Percentiles rank a stretch among this genome's conserved stretches.
Evolutionary conservation across 2,329 filamentous ascomycete species (phyloP).

Genomic region (Botrytis aclada): DNA sequence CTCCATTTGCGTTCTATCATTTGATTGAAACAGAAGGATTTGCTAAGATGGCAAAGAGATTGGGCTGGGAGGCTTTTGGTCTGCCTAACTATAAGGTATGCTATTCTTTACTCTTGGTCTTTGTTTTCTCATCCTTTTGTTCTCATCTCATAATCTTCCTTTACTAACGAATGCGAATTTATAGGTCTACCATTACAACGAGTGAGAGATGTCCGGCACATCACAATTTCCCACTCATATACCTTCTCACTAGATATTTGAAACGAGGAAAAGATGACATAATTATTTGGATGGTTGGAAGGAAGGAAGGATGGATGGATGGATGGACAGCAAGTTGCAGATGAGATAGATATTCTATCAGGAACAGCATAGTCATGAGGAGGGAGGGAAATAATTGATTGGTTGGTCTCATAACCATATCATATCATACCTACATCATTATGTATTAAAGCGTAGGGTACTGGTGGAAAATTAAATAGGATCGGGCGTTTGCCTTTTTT

Average conservation of each 20-base stretch:
- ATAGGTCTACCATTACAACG: slow-evolving; percentile 87
- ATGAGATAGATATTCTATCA: neutral
- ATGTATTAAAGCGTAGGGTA: neutral
- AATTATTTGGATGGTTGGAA: slow-evolving; percentile 11
- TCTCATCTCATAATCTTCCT: neutral
- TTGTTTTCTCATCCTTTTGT: neutral
- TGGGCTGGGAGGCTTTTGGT: slow-evolving; percentile 85
- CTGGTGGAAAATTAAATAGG: neutral
- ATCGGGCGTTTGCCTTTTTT: neutral
- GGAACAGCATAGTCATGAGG: neutral
- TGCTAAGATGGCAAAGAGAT: slow-evolving; percentile 87
- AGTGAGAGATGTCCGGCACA: slow-evolving; percentile 49
- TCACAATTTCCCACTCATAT: slow-evolving; percentile 8
- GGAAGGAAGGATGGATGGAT: neutral
- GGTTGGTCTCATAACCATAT: neutral
- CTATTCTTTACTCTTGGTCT: neutral
- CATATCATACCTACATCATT: neutral
- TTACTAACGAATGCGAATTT: neutral
- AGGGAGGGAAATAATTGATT: neutral
- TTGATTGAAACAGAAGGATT: slow-evolving; percentile 98
- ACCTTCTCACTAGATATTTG: slow-evolving; percentile 19
- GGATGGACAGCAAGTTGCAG: neutral
- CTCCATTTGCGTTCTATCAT: slow-evolving; percentile 92
- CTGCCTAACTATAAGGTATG: slow-evolving; percentile 91
- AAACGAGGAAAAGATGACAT: slow-evolving; percentile 7